Conservation (phyloP, 1,284 basidiomycete genomes). For the Xerocomus minutiporus region DNA sequence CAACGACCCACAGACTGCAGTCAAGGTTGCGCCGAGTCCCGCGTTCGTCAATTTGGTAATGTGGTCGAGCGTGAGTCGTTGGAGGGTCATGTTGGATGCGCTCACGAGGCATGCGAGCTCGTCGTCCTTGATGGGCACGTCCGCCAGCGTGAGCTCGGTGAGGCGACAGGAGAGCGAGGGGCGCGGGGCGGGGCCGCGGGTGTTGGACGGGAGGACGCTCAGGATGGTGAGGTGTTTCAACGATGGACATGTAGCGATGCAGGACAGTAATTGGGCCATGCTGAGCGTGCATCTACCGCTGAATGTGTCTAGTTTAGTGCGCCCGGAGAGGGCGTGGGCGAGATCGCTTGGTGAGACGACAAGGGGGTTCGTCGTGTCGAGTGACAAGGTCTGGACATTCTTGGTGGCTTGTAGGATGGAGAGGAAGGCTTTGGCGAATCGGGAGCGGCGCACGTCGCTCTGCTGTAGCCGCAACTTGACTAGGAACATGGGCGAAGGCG, state of each 20-base stretch:
- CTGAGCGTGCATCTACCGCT: background rate
- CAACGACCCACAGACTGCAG: background rate
- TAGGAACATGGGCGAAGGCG: background rate
- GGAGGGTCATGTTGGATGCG: slow-evolving; percentile 5
- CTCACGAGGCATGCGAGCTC: slow-evolving; percentile 8
- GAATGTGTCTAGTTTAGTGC: slow-evolving; percentile 3
- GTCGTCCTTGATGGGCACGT: slow-evolving; percentile 3
- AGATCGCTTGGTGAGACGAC: background rate
- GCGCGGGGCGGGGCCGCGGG: background rate
- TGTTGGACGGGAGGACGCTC: background rate
- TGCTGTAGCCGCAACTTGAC: background rate
- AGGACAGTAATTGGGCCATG: slow-evolving; percentile 2
- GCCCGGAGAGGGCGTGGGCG: background rate
- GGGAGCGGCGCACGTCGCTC: background rate
- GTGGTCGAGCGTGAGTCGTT: slow-evolving; percentile 1
- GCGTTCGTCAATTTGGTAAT: slow-evolving; percentile 2
- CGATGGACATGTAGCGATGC: slow-evolving; percentile 10
- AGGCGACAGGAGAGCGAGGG: background rate
- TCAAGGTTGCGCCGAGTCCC: background rate
- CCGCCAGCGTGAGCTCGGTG: background rate
- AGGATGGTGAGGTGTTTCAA: slow-evolving; percentile 6
- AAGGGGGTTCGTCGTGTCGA: background rate
- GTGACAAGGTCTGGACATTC: background rate
- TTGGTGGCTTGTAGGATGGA: slow-evolving; percentile 2
- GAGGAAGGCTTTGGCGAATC: slow-evolving; percentile 1